Conservation (phyloP, 371 early-diverging fungal genomes). For the Haplosporangium sp. region DNA sequence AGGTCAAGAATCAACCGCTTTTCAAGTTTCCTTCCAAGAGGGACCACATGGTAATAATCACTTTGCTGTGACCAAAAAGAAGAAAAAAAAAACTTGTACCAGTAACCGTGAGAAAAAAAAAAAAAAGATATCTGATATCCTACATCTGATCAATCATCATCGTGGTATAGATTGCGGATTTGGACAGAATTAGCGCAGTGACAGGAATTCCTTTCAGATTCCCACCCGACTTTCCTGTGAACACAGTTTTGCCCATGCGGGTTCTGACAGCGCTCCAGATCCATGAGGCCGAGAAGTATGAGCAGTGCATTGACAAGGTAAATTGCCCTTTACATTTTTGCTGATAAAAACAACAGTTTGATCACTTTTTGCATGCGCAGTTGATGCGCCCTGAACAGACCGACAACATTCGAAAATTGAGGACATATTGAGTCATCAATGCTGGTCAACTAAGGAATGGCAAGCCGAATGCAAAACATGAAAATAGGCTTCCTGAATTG, state of each 20-base stretch:
- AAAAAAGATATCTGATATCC: not conserved
- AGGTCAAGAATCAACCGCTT: constrained; percentile 33
- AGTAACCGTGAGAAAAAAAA: constrained; percentile 19
- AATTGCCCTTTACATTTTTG: not conserved
- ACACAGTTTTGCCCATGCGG: constrained; percentile 45
- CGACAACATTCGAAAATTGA: no score
- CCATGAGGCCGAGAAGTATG: constrained; percentile 42
- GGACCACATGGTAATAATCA: constrained; percentile 35
- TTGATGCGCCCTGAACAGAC: no score
- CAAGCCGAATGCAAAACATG: no score
- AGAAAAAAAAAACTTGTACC: no score
- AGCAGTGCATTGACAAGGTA: constrained; percentile 50
- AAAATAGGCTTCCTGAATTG: no score
- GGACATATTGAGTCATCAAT: no score
- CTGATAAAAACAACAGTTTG: no score
- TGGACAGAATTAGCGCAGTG: constrained; percentile 37
- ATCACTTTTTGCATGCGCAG: no score
- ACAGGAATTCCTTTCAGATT: constrained; percentile 44
- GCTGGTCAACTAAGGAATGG: no score
- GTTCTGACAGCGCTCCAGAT: constrained; percentile 38
- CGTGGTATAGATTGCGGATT: constrained; percentile 21
- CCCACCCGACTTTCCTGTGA: constrained; percentile 34
- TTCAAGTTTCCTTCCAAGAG: constrained; percentile 39
- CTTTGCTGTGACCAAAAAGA: no score
- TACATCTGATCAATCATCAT: not conserved